Conservation (phyloP, 768 basidiomycete genomes). For the Naganishia onofrii region DNA sequence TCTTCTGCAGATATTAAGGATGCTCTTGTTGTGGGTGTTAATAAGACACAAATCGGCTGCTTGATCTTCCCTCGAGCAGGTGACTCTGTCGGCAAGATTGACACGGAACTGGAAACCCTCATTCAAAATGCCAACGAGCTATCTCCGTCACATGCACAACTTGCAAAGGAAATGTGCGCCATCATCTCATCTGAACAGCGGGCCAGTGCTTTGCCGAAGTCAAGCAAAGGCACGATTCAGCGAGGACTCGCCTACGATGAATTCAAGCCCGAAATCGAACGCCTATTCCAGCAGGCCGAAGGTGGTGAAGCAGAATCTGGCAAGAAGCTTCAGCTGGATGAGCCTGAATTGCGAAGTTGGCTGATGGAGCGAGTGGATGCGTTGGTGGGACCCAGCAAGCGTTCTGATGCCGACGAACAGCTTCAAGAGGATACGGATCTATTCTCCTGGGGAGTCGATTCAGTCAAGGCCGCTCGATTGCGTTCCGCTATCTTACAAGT, state of each 20-base stretch:
- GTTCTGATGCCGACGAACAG: slow-evolving; percentile 10
- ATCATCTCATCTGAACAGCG: slow-evolving; percentile 30
- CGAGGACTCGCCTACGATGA: slow-evolving; percentile 48
- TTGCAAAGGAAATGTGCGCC: slow-evolving; percentile 44
- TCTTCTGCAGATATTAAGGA: slow-evolving; percentile 56
- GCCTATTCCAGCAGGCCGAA: slow-evolving; percentile 33
- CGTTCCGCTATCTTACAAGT: slow-evolving; percentile 41
- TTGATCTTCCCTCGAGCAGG: slow-evolving; percentile 54
- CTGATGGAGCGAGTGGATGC: slow-evolving; percentile 30
- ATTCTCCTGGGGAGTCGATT: slow-evolving; percentile 49
- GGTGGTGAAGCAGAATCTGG: background rate
- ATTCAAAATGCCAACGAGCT: slow-evolving; percentile 37
- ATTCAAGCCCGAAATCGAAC: slow-evolving; percentile 42
- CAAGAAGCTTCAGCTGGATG: slow-evolving; percentile 1
- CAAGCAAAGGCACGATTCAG: slow-evolving; percentile 51
- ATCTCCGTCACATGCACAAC: slow-evolving; percentile 47
- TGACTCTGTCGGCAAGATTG: background rate
- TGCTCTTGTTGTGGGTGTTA: slow-evolving; percentile 60
- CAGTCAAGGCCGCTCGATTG: slow-evolving; percentile 46
- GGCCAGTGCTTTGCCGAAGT: slow-evolving; percentile 40
- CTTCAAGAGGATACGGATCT: slow-evolving; percentile 41
- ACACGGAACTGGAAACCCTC: background rate
- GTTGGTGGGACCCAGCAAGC: slow-evolving; percentile 8
- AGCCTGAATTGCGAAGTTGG: slow-evolving; percentile 26
- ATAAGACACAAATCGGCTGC: slow-evolving; percentile 57